Base-by-base conservation (phyloP, 2,329 filamentous ascomycete species). In the Xylaria sp. region DNA sequence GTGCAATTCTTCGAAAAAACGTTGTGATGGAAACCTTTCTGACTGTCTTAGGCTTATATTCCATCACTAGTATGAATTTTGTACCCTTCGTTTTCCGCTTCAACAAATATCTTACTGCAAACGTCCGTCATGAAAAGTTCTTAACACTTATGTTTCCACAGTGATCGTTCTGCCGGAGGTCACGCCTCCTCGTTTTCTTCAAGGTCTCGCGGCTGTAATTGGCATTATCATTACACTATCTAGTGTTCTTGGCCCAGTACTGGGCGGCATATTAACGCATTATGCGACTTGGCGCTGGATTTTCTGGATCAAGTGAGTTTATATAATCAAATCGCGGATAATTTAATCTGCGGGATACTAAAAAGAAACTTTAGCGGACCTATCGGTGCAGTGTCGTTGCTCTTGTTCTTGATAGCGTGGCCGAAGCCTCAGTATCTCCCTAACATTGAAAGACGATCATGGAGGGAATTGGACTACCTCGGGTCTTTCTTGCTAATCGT, bases 281-380 rank as follows among this genome's bases (percentile, higher is more conserved):
- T 86, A 84, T 61, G 74, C 80, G 0, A 82, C 77, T 10, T 88
- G 86, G 86, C 77, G 84, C 68, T 87, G 85, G 83, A 80, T 88
- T 1, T 89, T 89, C 75, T 88, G 85, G 84, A 85, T 89, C 74
- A 89, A 89, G 85, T 87, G 72, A 58, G 83, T 77, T 28, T n/a
- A 58, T 17, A 61, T 17, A 51, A n/a, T 17, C 4, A 59, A 54
- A 38, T 15, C 13, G 23, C 40, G 2, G 28, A 59, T 28, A 15
- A 28, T n/a, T 59, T 51, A 6, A 65, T 72, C 65, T 71, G 44
- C 75, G 49, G 31, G 31, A 57, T 53, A 66, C 74, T 76, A 58
- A 76, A 49, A 4, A 26, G 4, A 36, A 3, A 6, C n/a, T 3
- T 49, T 17, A 88, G 86, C 73, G 85, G 83, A 2, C 87, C 87